Evolutionary conservation across 2,329 filamentous ascomycete genomes (phyloP), one percentile per base, ranked within the genome.

Genomic region (Fusarium sp.): DNA sequence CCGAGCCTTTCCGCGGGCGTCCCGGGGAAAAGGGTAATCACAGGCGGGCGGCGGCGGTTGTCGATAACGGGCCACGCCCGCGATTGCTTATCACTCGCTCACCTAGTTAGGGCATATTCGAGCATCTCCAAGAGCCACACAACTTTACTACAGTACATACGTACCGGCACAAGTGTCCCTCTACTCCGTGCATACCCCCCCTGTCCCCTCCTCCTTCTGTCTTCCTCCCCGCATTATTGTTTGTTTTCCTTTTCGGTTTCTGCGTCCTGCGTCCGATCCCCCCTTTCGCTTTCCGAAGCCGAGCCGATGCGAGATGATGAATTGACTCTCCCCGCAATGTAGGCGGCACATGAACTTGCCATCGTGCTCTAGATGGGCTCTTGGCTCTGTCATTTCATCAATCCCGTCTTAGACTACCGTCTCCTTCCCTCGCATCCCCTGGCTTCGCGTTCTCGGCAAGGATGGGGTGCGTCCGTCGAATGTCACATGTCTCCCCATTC

Each of bases 1-100:
- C 72, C 72, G 72, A 75, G 58, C 60, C 41, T 71, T 72, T 73
- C 72, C 71, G 72, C 70, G 60, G 57, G 34, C 62, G 44, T 60
- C 44, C 70, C 67, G 64, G 67, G 56, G 66, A 65, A 57, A 61
- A 65, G 50, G 65, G 67, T 16, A 58, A 52, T 54, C 46, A 16
- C 36, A 51, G 31, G 30, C 16, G 13, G 31, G 54, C 23, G 18
- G 47, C 41, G 48, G 47, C 41, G 48, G 47, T 30, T 23, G 31
- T 50, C 18, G 64, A 66, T 43, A 28, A 68, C 52, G 55, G 43
- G 39, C 47, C 41, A 18, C 62, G 64, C 57, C 57, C 66, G 66
- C 30, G 55, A 44, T 61, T 51, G 41, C 44, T 47, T 56, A 58
- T 54, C 43, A 37, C 40, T 27, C 23, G 16, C 31, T 36, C 34